phyloP scores from a whole-genome alignment of 345 rosid species.

The Salix exigua region DNA sequence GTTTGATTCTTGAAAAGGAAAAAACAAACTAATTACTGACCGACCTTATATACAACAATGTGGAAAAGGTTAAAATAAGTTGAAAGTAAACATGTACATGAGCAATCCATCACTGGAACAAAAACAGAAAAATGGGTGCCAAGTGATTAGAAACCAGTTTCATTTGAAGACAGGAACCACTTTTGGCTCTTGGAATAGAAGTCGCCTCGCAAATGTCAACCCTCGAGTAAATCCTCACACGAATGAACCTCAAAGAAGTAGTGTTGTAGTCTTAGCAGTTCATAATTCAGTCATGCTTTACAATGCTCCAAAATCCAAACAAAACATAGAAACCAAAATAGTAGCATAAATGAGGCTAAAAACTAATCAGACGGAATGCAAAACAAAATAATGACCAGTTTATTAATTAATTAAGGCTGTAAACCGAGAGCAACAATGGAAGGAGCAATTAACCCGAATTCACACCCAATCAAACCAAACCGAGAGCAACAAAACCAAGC shows the following conservation, averaged over 20 bases:
- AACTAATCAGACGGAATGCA: no score
- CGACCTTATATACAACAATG: constrained; percentile 21
- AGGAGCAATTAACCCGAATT: no score
- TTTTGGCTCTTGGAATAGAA: constrained; percentile 24
- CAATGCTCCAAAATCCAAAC: background rate
- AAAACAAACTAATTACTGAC: background rate
- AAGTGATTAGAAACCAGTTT: constrained; percentile 24
- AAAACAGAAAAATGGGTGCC: constrained; percentile 23
- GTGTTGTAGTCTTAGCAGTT: background rate
- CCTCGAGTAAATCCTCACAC: background rate
- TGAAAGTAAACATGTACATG: constrained; percentile 17
- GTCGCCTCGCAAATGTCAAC: constrained; percentile 23
- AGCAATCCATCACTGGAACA: constrained; percentile 29
- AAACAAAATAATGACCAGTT: no score
- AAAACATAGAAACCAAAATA: background rate
- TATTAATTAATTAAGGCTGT: no score
- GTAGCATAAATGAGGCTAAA: no score
- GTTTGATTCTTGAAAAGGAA: background rate
- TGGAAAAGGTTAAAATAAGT: constrained; percentile 20
- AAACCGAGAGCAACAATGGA: no score
- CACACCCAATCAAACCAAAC: no score
- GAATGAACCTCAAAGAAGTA: background rate
- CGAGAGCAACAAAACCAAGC: no score
- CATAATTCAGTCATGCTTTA: background rate
- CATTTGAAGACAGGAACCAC: constrained; percentile 29